These are phyloP conservation scores for Suhomyces vadensis DNA, from an alignment of 805 yeast species.

Conservation along the genomic window DNA sequence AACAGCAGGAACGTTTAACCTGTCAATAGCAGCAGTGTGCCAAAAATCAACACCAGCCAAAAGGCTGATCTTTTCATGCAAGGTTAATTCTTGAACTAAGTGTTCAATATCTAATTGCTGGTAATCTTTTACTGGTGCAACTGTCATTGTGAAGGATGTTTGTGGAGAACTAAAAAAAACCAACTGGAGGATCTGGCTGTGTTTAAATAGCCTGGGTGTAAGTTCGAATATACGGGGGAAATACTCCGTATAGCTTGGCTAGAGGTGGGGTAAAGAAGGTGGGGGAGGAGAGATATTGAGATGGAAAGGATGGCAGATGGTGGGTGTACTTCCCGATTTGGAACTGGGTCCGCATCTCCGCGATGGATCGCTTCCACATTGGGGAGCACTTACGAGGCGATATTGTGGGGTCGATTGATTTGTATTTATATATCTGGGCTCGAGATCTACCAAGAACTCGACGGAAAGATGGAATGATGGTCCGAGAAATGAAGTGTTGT, in stretches of 20 bases:
- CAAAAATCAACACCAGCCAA: slow-evolving; percentile 31
- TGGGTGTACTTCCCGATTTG: no score
- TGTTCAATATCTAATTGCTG: slow-evolving; percentile 29
- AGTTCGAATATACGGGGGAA: not conserved
- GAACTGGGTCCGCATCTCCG: no score
- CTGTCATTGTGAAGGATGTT: not conserved
- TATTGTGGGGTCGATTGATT: no score
- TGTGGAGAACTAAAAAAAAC: not conserved
- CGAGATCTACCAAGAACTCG: no score
- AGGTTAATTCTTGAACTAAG: slow-evolving; percentile 31
- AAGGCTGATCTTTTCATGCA: slow-evolving; percentile 36
- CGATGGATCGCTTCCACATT: no score
- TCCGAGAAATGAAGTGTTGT: no score
- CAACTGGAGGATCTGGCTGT: not conserved
- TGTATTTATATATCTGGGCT: no score
- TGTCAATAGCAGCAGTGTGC: slow-evolving; percentile 16
- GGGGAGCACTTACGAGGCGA: no score
- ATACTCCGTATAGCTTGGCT: not conserved
- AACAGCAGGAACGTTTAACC: slow-evolving; percentile 18
- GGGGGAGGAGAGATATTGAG: no score
- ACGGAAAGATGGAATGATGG: no score
- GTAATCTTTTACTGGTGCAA: not conserved
- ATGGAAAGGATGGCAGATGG: no score
- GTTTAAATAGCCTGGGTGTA: not conserved
- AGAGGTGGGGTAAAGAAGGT: not conserved